A percentile compares a stretch with the other conserved stretches of the same genome.
phyloP scores from a whole-genome alignment of 2,329 filamentous ascomycete genomes.

The Paecilomyces niveus region DNA sequence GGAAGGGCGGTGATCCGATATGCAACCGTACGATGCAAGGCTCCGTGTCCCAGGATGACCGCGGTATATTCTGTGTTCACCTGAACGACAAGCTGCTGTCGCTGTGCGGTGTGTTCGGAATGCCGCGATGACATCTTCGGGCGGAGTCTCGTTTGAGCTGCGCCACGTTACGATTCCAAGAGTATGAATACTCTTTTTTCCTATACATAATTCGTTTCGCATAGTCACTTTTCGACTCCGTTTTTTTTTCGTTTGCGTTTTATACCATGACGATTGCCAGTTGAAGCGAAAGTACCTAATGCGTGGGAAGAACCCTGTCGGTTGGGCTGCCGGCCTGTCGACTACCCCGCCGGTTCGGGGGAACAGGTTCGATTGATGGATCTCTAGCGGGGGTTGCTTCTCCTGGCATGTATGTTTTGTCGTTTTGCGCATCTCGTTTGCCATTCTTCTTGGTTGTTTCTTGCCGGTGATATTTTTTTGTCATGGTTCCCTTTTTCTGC shows the following conservation, averaged over 20 bases:
- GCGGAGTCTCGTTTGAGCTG: neutral
- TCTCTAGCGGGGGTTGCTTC: neutral
- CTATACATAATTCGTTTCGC: neutral
- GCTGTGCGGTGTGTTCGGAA: neutral
- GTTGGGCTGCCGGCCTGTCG: neutral
- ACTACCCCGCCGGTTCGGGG: neutral
- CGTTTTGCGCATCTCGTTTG: neutral
- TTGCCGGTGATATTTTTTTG: neutral
- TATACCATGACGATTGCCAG: neutral
- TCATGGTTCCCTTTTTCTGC: neutral
- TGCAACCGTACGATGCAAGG: neutral
- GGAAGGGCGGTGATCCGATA: neutral
- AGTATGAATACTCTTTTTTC: neutral
- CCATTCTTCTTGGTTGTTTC: neutral
- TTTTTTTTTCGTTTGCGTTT: neutral
- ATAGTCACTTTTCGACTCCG: neutral
- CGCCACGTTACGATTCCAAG: neutral
- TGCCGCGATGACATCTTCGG: neutral
- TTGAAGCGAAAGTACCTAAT: neutral
- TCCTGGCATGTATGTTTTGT: neutral
- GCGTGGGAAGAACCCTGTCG: neutral
- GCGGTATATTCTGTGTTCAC: neutral
- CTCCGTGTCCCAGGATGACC: neutral
- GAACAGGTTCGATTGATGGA: neutral
- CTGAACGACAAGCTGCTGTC: neutral